phyloP scores from a whole-genome alignment of 1,139 yeast species.

The Tardiomyces digboiensis region DNA sequence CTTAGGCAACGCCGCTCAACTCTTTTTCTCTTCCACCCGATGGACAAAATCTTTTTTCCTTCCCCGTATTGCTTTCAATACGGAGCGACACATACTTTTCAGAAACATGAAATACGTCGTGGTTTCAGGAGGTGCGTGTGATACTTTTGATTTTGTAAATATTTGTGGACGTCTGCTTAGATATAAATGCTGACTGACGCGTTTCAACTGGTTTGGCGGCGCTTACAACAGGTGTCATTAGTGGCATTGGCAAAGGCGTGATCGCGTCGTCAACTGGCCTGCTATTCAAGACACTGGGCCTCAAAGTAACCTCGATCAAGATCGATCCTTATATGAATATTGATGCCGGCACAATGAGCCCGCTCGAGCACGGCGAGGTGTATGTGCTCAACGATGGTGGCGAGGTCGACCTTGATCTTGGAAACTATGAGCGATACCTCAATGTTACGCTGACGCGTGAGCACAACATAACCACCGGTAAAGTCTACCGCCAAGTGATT shows the following conservation, averaged over 20 bases:
- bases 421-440: constrained; percentile 94
- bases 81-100: constrained; percentile 1
- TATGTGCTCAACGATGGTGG: constrained; percentile 98
- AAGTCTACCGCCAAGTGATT: constrained; percentile 88
- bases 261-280: constrained; percentile 92
- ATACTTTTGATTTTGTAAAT: no score
- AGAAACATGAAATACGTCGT: constrained; percentile 89
- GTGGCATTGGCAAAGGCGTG: constrained; percentile 90
- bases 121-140: constrained; percentile 83
- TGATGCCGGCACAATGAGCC: constrained; percentile 99
- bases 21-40: no score
- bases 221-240: constrained; percentile 66
- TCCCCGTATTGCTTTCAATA: constrained; percentile 1
- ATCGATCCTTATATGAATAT: constrained; percentile 99
- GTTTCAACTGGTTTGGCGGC: no score
- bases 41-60: no score
- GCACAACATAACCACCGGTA: constrained; percentile 98
- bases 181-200: no score
- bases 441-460: constrained; percentile 87
- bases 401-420: constrained; percentile 95
- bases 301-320: constrained; percentile 92
- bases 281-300: constrained; percentile 85
- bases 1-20: no score
- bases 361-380: constrained; percentile 98
- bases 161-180: no score